phyloP scores from a whole-genome alignment of 1,284 basidiomycete genomes.

The Austroboletus novae-zelandiae region DNA sequence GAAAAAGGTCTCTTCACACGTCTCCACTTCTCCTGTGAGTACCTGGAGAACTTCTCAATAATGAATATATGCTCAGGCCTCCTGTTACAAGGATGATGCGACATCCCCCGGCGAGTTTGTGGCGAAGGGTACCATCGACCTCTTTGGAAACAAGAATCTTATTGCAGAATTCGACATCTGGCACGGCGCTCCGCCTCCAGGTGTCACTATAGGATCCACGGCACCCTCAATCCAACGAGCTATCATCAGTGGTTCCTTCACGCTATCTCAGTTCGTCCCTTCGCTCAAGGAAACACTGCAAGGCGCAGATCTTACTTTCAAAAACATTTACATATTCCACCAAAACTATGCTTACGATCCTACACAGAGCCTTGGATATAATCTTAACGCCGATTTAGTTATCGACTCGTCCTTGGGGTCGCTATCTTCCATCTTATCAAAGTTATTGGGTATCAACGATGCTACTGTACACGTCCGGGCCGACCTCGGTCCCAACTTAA shows the following conservation, averaged over 20 bases:
- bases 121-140: conserved; percentile 4
- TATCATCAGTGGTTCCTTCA: conserved; percentile 1
- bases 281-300: background rate
- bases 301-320: conserved; percentile 3
- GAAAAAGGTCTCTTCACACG: background rate
- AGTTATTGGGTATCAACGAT: conserved; percentile 1
- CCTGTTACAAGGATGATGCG: background rate
- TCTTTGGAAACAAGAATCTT: conserved; percentile 7
- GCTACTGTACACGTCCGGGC: background rate
- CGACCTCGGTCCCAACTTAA: conserved; percentile 3
- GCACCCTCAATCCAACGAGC: conserved; percentile 8
- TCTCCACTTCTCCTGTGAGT: conserved; percentile 3
- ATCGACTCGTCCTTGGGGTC: conserved; percentile 5
- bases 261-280: conserved; percentile 8
- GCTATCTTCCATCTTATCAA: background rate
- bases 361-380: conserved; percentile 2
- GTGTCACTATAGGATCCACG: conserved; percentile 4
- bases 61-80: background rate
- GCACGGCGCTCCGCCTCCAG: conserved; percentile 6
- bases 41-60: background rate
- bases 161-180: conserved; percentile 8
- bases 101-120: conserved; percentile 3
- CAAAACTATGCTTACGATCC: conserved; percentile 10
- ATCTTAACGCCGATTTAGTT: conserved; percentile 4
- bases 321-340: conserved; percentile 9